Evolutionary conservation across 129 eudicot species (phyloP).

Genomic region (Calendula officinalis): DNA sequence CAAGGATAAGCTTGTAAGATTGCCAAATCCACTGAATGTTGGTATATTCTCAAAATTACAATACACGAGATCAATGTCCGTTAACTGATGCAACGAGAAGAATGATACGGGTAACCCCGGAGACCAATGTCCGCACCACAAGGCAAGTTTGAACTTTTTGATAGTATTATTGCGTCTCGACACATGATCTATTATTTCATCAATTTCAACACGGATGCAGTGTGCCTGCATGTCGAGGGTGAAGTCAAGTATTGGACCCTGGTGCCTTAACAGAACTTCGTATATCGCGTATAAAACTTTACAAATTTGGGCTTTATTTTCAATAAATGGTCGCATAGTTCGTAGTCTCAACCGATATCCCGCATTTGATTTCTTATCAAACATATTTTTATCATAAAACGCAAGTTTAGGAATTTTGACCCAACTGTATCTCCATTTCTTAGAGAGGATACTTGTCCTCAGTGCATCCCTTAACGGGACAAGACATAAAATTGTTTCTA

Average conservation of each 20-base stretch:
- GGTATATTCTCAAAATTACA: neutral
- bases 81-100: conserved; percentile 11
- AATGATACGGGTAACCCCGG: neutral
- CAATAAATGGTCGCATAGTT: no score
- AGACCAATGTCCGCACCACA: no score
- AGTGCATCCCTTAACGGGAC: neutral
- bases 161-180: neutral
- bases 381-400: no score
- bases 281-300: neutral
- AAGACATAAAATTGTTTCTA: neutral
- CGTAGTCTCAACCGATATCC: no score
- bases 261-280: neutral
- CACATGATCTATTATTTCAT: neutral
- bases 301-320: no score
- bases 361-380: neutral
- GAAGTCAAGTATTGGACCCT: neutral
- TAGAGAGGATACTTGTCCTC: neutral
- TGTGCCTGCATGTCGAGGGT: neutral
- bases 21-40: conserved; percentile 6
- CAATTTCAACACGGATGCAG: neutral
- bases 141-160: neutral
- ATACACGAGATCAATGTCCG: neutral
- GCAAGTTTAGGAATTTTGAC: neutral
- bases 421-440: conserved; percentile 1
- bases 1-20: neutral